Conservation (phyloP, 495 filamentous ascomycete genomes). For the Collariella sp. region DNA sequence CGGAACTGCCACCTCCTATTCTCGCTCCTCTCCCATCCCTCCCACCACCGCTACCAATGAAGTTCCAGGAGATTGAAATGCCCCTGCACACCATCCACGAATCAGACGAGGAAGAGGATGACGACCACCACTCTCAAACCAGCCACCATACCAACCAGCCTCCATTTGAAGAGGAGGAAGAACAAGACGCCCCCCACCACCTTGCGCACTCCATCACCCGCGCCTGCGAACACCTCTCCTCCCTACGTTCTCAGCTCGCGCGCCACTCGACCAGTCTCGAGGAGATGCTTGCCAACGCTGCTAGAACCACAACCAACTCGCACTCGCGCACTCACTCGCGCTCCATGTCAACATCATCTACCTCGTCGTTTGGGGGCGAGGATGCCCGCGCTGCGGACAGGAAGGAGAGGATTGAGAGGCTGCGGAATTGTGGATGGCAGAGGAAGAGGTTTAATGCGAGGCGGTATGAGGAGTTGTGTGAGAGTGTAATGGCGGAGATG, state of each 20-base stretch:
- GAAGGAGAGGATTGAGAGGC: conserved; percentile 37
- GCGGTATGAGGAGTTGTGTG: conserved; percentile 42
- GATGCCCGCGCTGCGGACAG: conserved; percentile 26
- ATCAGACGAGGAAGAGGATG: neutral
- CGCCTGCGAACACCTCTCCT: conserved; percentile 35
- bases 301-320: neutral
- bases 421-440: conserved; percentile 39
- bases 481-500: conserved; percentile 38
- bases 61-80: conserved; percentile 22
- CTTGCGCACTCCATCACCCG: conserved; percentile 36
- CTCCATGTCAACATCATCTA: neutral
- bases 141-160: neutral
- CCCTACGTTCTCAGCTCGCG: conserved; percentile 32
- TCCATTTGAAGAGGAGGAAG: neutral
- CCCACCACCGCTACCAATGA: neutral
- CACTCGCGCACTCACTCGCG: neutral
- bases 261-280: conserved; percentile 34
- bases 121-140: neutral
- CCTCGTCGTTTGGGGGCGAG: conserved; percentile 9
- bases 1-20: too few species aligned
- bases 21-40: too few species aligned
- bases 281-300: conserved; percentile 18
- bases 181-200: conserved; percentile 27
- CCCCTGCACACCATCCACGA: conserved; percentile 16
- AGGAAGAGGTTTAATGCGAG: conserved; percentile 42